phyloP scores from a whole-genome alignment of 1,284 basidiomycete genomes.

The Cryptococcus jaspeensis region DNA sequence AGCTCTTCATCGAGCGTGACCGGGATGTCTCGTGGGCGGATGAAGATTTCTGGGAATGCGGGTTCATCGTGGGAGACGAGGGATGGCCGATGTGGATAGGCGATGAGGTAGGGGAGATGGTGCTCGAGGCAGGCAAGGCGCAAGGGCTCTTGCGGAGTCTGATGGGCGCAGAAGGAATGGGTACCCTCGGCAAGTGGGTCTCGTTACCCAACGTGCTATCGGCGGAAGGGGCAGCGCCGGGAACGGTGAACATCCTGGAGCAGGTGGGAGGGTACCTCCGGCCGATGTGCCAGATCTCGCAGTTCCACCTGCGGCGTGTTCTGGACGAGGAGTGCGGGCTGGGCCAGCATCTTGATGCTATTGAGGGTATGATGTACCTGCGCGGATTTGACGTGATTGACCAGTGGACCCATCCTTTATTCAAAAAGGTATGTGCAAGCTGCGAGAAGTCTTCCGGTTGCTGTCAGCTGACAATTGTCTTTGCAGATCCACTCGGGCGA shows the following conservation, averaged over 20 bases:
- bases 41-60: conserved; percentile 75
- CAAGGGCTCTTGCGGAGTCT: conserved; percentile 66
- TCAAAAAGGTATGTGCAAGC: conserved; percentile 60
- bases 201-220: conserved; percentile 7
- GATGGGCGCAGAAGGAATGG: conserved; percentile 19
- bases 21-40: conserved; percentile 63
- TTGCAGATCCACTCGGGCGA: conserved; percentile 67
- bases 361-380: conserved; percentile 74
- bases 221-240: background rate
- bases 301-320: conserved; percentile 60
- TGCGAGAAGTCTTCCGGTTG: background rate
- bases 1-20: conserved; percentile 77
- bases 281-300: conserved; percentile 60
- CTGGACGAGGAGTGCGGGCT: conserved; percentile 69
- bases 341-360: conserved; percentile 64
- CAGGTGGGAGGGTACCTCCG: conserved; percentile 62
- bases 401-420: conserved; percentile 68
- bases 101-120: conserved; percentile 57
- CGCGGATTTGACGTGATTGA: conserved; percentile 64
- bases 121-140: conserved; percentile 74
- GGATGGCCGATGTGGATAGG: conserved; percentile 42
- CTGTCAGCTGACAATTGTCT: background rate
- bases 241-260: conserved; percentile 6
- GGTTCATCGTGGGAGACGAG: conserved; percentile 61
- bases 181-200: conserved; percentile 33